phyloP scores from a whole-genome alignment of 2,329 filamentous ascomycete genomes.

The Penicillium aurantiogriseum region DNA sequence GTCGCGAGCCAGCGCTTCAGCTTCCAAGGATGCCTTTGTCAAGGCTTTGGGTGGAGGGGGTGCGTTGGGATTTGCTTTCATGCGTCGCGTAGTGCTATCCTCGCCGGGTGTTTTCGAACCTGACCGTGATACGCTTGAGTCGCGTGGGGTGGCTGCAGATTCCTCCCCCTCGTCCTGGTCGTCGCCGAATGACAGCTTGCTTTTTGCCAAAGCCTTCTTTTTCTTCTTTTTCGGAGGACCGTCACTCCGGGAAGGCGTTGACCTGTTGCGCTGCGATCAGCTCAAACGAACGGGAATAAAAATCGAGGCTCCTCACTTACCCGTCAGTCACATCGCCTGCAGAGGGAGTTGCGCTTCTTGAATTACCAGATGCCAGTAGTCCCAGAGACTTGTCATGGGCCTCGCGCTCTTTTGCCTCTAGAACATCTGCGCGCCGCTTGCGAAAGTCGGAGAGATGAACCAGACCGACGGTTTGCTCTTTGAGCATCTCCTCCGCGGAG shows the following conservation, averaged over 20 bases:
- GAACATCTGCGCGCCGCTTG: constrained; percentile 90
- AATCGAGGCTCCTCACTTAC: constrained; percentile 48
- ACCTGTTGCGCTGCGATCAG: constrained; percentile 61
- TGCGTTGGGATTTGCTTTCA: constrained; percentile 47
- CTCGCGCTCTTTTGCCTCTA: constrained; percentile 85
- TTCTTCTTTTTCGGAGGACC: constrained; percentile 54
- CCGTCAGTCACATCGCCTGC: constrained; percentile 52
- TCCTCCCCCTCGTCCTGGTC: constrained; percentile 58
- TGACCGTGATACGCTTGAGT: constrained; percentile 40
- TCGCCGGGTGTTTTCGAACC: constrained; percentile 39
- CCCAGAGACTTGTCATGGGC: constrained; percentile 62
- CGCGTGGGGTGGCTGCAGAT: constrained; percentile 37
- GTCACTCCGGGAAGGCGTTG: constrained; percentile 49
- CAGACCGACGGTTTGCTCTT: constrained; percentile 83
- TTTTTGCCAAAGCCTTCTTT: constrained; percentile 59
- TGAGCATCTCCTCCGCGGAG: constrained; percentile 76
- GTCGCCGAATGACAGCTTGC: constrained; percentile 62
- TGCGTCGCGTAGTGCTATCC: constrained; percentile 32
- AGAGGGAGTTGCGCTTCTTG: constrained; percentile 53
- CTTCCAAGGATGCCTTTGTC: constrained; percentile 73
- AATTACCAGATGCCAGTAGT: constrained; percentile 43
- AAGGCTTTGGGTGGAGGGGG: constrained; percentile 66
- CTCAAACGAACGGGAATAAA: constrained; percentile 15
- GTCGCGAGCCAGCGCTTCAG: constrained; percentile 76
- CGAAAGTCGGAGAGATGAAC: constrained; percentile 91